Conservation (phyloP, 2,329 filamentous ascomycete genomes). For the Hypoxylon sp. region DNA sequence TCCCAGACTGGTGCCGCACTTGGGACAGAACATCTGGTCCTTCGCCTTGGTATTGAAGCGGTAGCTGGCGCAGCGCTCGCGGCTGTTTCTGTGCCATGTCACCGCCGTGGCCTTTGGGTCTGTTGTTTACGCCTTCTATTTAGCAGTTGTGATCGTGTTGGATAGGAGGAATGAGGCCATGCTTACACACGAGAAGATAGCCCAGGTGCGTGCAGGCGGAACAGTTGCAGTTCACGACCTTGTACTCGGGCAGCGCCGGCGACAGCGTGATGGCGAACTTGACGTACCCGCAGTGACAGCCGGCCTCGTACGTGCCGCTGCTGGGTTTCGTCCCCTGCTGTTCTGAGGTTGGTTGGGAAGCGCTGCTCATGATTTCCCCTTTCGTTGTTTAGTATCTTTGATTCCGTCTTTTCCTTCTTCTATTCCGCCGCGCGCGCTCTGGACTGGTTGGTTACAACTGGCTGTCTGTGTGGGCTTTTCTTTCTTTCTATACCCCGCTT, state of each 20-base stretch:
- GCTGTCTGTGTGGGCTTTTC: too few species aligned
- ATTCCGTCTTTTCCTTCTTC: background rate
- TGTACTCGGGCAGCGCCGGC: conserved; percentile 56
- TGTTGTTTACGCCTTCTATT: conserved; percentile 23
- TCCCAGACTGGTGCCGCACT: conserved; percentile 57
- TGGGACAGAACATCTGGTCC: conserved; percentile 59
- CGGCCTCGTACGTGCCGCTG: conserved; percentile 55
- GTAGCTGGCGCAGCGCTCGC: conserved; percentile 49
- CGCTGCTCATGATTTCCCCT: conserved; percentile 10
- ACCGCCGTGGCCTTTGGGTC: conserved; percentile 53
- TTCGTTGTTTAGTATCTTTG: background rate
- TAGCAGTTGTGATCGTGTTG: background rate
- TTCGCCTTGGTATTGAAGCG: conserved; percentile 58
- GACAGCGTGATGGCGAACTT: conserved; percentile 58
- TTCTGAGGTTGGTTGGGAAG: background rate
- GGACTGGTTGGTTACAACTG: too few species aligned
- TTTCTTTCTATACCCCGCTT: too few species aligned
- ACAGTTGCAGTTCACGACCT: conserved; percentile 61
- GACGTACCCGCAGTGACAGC: conserved; percentile 63
- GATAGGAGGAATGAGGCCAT: background rate
- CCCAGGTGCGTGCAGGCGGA: conserved; percentile 61
- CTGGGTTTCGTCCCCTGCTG: conserved; percentile 9
- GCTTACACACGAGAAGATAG: conserved; percentile 59
- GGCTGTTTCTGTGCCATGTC: conserved; percentile 54
- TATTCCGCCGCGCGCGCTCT: background rate